phyloP scores from a whole-genome alignment of 352 stramenopile genomes.

The Phytophthora lateralis region DNA sequence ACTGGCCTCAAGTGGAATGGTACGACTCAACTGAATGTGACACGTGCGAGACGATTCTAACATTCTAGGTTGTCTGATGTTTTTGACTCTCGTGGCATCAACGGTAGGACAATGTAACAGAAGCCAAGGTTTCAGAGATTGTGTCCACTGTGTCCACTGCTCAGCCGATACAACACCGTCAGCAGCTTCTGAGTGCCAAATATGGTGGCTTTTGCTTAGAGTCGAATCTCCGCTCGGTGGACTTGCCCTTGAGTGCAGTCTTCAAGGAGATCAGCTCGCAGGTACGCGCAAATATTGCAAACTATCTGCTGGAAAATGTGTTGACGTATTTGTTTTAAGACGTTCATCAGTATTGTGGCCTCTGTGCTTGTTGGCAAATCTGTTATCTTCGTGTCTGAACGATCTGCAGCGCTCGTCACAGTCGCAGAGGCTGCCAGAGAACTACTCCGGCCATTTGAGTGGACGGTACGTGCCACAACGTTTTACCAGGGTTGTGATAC shows the following conservation, averaged over 20 bases:
- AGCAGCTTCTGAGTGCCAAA: conserved; percentile 28
- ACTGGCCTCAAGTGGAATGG: conserved; percentile 24
- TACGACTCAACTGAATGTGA: conserved; percentile 6
- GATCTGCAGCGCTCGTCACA: conserved; percentile 39
- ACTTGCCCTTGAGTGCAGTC: conserved; percentile 40
- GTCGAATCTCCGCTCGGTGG: conserved; percentile 4
- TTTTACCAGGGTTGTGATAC: neutral
- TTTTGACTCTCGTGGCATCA: neutral
- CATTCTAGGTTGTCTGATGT: neutral
- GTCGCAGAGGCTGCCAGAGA: conserved; percentile 45
- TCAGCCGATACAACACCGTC: neutral
- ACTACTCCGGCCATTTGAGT: conserved; percentile 62
- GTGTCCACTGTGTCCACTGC: conserved; percentile 14
- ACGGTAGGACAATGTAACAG: conserved; percentile 24
- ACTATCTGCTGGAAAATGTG: neutral
- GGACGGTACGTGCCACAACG: conserved; percentile 36
- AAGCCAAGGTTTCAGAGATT: conserved; percentile 15
- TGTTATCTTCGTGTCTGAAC: conserved; percentile 62
- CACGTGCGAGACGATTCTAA: neutral
- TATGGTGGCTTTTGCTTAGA: conserved; percentile 49
- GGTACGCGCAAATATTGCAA: conserved; percentile 28
- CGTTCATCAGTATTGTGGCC: conserved; percentile 48
- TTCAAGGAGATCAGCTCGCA: conserved; percentile 67
- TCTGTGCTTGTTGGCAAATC: conserved; percentile 57
- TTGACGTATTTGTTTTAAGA: conserved; percentile 37